phyloP scores from a whole-genome alignment of 2,329 filamentous ascomycete species.

The Diplodia mutila region DNA sequence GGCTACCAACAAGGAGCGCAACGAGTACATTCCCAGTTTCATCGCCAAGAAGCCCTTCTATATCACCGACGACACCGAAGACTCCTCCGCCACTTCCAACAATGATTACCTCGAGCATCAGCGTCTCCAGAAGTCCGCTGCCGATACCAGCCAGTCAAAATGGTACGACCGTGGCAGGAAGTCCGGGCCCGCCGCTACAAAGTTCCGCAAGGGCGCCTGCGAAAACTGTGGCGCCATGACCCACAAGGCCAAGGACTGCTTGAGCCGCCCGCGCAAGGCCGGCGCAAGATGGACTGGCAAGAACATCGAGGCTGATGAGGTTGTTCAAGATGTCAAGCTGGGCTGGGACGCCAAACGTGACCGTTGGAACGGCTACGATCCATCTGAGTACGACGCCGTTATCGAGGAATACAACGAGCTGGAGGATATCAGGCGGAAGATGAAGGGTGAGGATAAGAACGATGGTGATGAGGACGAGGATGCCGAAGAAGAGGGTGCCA shows the following conservation, averaged over 20 bases:
- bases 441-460: conserved; percentile 45
- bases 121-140: conserved; percentile 72
- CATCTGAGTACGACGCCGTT: conserved; percentile 82
- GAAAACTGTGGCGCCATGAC: conserved; percentile 98
- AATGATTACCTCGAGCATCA: conserved; percentile 97
- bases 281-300: conserved; percentile 91
- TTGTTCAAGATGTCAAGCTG: conserved; percentile 80
- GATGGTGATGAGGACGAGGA: conserved; percentile 50
- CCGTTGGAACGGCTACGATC: conserved; percentile 97
- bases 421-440: conserved; percentile 69
- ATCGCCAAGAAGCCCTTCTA: conserved; percentile 99
- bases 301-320: conserved; percentile 91
- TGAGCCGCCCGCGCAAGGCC: conserved; percentile 83
- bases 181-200: conserved; percentile 84
- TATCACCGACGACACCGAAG: conserved; percentile 78
- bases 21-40: conserved; percentile 96
- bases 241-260: conserved; percentile 92
- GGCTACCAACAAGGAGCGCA: conserved; percentile 77
- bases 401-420: conserved; percentile 87
- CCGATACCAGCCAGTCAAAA: conserved; percentile 62
- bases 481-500: conserved; percentile 59
- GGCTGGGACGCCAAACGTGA: conserved; percentile 98
- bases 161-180: conserved; percentile 94
- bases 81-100: conserved; percentile 60
- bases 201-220: conserved; percentile 96